Conservation (phyloP, 345 rosid species). For the Linum usitatissimum region DNA sequence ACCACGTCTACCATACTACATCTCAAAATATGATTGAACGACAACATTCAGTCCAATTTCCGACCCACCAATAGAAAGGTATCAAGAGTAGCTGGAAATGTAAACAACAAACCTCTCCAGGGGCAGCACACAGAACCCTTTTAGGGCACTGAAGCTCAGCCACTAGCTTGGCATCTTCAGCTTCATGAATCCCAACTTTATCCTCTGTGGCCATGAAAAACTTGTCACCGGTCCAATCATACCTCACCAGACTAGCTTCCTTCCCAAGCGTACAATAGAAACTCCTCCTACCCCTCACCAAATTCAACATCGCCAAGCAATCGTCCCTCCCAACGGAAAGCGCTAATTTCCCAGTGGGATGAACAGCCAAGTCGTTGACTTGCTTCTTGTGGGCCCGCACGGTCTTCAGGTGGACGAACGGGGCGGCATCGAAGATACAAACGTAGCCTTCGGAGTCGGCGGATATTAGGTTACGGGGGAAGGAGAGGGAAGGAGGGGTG, state of each 20-base stretch:
- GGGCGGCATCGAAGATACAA: conserved; percentile 74
- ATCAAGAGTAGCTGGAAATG: neutral
- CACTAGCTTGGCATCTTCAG: conserved; percentile 75
- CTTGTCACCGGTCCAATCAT: conserved; percentile 44
- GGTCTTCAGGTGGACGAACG: conserved; percentile 69
- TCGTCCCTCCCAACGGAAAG: conserved; percentile 70
- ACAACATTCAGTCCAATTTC: too few species aligned
- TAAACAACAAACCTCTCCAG: conserved; percentile 53
- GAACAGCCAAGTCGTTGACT: conserved; percentile 63
- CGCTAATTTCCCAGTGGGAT: conserved; percentile 77
- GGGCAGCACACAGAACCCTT: conserved; percentile 65
- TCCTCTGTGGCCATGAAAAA: conserved; percentile 60
- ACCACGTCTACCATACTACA: neutral
- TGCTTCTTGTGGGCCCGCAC: conserved; percentile 53
- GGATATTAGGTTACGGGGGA: conserved; percentile 83
- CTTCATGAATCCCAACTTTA: conserved; percentile 61
- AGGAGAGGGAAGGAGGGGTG: conserved; percentile 58
- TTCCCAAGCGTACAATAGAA: conserved; percentile 60
- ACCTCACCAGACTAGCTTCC: conserved; percentile 60
- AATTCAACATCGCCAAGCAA: conserved; percentile 76
- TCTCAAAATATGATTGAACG: too few species aligned
- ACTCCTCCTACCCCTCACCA: conserved; percentile 80
- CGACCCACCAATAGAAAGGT: neutral
- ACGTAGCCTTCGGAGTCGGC: conserved; percentile 75
- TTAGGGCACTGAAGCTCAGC: conserved; percentile 48